A percentile compares a stretch with the other conserved stretches of the same genome.
Conservation (phyloP, 2,329 filamentous ascomycete species). For the Ophiostoma australiae region DNA sequence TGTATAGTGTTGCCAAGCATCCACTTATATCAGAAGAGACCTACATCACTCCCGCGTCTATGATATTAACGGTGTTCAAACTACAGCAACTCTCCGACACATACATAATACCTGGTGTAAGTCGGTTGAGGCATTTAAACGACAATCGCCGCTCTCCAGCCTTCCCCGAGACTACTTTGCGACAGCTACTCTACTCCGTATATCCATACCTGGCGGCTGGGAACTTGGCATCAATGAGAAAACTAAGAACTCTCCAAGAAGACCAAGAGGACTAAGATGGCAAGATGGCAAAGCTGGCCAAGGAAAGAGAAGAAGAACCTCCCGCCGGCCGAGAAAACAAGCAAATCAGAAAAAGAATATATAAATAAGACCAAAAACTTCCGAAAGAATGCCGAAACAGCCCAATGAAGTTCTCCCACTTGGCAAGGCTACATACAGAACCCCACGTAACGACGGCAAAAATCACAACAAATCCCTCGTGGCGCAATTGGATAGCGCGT, state of each 20-base stretch:
- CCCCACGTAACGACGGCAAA: background rate
- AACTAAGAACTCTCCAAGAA: background rate
- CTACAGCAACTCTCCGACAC: background rate
- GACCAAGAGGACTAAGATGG: background rate
- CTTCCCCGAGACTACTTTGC: background rate
- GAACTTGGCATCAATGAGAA: background rate
- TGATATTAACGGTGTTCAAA: background rate
- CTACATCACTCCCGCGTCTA: background rate
- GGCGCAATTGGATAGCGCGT: slow-evolving; percentile 15
- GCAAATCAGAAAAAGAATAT: background rate
- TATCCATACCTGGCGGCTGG: no score
- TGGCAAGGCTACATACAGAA: background rate
- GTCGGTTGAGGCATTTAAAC: background rate
- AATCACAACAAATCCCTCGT: slow-evolving; percentile 3
- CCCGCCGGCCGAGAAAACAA: background rate
- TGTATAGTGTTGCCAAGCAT: background rate
- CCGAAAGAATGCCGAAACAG: no score
- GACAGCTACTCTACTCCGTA: no score
- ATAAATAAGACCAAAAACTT: no score
- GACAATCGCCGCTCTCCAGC: background rate
- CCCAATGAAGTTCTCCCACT: background rate
- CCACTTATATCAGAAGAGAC: background rate
- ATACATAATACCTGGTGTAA: no score
- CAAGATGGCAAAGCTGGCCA: background rate
- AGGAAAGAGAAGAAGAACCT: background rate